Base-by-base conservation (phyloP, 768 basidiomycete species). In the Russula sp. region DNA sequence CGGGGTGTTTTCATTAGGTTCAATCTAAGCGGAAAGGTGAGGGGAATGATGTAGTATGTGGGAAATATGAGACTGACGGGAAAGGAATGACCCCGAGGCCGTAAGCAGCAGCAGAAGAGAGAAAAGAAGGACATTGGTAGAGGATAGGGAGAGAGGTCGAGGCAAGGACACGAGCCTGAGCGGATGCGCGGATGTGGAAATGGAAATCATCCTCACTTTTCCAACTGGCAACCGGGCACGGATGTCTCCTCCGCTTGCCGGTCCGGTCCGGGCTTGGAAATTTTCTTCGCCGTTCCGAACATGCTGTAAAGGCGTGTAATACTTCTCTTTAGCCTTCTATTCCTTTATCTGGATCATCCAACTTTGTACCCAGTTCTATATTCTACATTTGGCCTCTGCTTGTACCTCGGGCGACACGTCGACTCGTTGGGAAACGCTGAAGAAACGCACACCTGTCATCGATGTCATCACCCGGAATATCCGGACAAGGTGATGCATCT, bases 1-100 rank as follows among this genome's bases (percentile, higher is more conserved):
- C 13, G 69, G 74, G 22, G 74, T 73, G 52, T 63, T 67, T 67
- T 76, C 75, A 60, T 75, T 67, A 13, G 72, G 71, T 18, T 72
- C 72, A 22, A 68, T 67, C 71, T 73, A 53, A 22, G 40, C 3
- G 59, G 38, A 24, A 30, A 40, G 3, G 2, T 6, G 8, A 46
- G 1, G 34, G 4, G 11, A 5, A 20, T 11, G 1, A 16, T n/a
- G 22, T 11, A 3, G 20, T 28, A 24, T 16, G 38, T 13, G 24
- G 53, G 32, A 54, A 54, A 24, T 48, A 46, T 0, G 32, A 9
- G 26, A 52, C 61, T 22, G 5, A 66, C 65, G 16, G 53, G 26
- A 53, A 48, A 24, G 32, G 28, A 16, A 36, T 22, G 42, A 8
- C 24, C 11, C 7, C 46, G 14, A 7, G 72, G 72, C 22, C 72